A percentile compares a stretch with the other conserved stretches of the same genome.
Evolutionary conservation across 2,329 filamentous ascomycete species (phyloP).

Genomic region (Diplodia seriata): DNA sequence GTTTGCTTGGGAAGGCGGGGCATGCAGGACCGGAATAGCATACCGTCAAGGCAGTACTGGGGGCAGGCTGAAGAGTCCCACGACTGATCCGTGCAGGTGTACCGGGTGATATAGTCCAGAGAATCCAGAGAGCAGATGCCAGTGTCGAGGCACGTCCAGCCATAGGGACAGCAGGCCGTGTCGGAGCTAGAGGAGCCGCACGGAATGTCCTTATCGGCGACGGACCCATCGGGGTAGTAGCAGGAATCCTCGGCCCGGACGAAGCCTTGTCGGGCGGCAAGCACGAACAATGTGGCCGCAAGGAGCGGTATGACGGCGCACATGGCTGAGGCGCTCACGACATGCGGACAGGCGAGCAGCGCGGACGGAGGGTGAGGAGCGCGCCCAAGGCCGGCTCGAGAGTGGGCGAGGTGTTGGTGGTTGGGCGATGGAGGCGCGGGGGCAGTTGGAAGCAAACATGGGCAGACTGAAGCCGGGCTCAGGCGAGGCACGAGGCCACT

Average conservation of each 20-base stretch:
- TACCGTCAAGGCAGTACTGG: slow-evolving; percentile 41
- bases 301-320: not conserved
- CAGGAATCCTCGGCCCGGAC: slow-evolving; percentile 39
- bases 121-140: slow-evolving; percentile 43
- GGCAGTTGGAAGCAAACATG: slow-evolving; percentile 18
- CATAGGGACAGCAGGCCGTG: slow-evolving; percentile 44
- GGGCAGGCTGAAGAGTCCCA: slow-evolving; percentile 42
- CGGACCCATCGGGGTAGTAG: slow-evolving; percentile 47
- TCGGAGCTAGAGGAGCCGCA: slow-evolving; percentile 36
- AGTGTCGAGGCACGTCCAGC: slow-evolving; percentile 45
- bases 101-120: slow-evolving; percentile 40
- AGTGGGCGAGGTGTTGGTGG: not conserved
- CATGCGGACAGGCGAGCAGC: not conserved
- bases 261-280: slow-evolving; percentile 10
- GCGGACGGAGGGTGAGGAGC: not conserved
- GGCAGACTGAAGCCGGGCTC: not conserved
- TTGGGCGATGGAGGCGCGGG: not conserved
- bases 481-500: slow-evolving; percentile 12
- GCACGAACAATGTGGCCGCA: not conserved
- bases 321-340: slow-evolving; percentile 4
- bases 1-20: not conserved
- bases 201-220: slow-evolving; percentile 37
- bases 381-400: slow-evolving; percentile 14
- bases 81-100: slow-evolving; percentile 45
- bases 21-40: not conserved